A percentile compares a stretch with the other conserved stretches of the same genome.
Conservation (phyloP, 345 rosid genomes). For the Mercurialis annua region DNA sequence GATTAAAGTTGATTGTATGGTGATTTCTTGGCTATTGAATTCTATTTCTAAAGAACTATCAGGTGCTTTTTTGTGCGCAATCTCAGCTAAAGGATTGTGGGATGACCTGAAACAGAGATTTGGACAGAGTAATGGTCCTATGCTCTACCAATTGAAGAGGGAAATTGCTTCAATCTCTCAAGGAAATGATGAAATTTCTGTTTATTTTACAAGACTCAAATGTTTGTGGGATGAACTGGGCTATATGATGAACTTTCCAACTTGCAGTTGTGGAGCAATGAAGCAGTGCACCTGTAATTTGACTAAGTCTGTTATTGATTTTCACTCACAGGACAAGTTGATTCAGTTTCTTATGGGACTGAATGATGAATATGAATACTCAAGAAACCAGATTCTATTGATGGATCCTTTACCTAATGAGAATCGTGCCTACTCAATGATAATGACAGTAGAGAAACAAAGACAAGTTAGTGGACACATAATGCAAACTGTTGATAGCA, state of each 20-base stretch:
- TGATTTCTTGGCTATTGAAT: too few relatives aligned
- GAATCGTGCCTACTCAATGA: neutral
- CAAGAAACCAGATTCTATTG: neutral
- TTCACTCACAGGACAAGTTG: too few relatives aligned
- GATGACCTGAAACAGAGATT: neutral
- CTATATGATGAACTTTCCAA: neutral
- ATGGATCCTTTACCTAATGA: neutral
- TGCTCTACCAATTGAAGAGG: neutral
- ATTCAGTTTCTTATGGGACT: neutral
- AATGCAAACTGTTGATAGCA: neutral
- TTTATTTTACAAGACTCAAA: neutral
- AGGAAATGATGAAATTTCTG: neutral
- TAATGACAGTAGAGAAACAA: neutral
- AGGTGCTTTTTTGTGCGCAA: too few relatives aligned
- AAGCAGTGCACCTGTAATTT: neutral
- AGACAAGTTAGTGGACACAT: neutral
- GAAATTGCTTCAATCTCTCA: neutral
- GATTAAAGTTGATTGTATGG: too few relatives aligned
- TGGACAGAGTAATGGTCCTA: neutral
- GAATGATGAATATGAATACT: neutral
- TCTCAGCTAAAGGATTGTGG: neutral
- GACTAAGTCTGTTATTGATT: neutral
- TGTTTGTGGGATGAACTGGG: neutral
- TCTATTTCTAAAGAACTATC: too few relatives aligned
- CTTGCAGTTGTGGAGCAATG: neutral